Base-by-base conservation (phyloP, 306 rosid genomes). In the Prosopis cineraria region DNA sequence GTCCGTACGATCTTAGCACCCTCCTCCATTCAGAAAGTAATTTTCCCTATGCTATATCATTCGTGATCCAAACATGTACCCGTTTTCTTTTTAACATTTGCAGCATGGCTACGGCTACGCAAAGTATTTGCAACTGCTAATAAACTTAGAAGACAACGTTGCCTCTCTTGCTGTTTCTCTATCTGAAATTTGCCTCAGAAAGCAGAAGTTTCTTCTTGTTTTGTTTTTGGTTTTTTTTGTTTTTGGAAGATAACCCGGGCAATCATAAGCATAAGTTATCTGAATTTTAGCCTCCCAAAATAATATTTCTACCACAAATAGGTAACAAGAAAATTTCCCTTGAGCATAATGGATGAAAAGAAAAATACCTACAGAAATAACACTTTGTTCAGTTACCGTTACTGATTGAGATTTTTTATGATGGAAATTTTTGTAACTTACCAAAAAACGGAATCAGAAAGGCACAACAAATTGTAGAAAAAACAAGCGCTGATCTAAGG, bases 361-460 rank as follows among this genome's bases (percentile, higher is more conserved):
- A 62, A 17, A 37, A 7, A 60, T 20, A 52, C 3, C 70, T 16
- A 12, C 2, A 30, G 30, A n/a, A 3, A 31, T 58, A 58, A 25
- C 11, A 68, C 45, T 24, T 34, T 80, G 66, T 36, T 25, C 14
- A 27, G 53, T 34, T 44, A 9, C 39, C 60, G 22, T 72, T 14
- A 64, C 16, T 40, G 44, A 29, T 64, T 27, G 31, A 7, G 74
- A n/a, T 24, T 2, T 66, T 58, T 20, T 41, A 68, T 7, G 13
- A 40, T 68, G 12, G 29, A 50, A 12, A 0, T 30, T 56, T 19
- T 27, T 33, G 24, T 65, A 10, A 70, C 80, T 80, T 83, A 91
- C 98, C 98, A 7, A 93, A 91, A 86, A 93, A 91, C 2, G 98
- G 98, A 81, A 93, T 84, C 78, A 93, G 70, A 83, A 91, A 91